Evolutionary conservation across 192 early-diverging fungal genomes (phyloP).

Genomic region (Coemansia sp.): DNA sequence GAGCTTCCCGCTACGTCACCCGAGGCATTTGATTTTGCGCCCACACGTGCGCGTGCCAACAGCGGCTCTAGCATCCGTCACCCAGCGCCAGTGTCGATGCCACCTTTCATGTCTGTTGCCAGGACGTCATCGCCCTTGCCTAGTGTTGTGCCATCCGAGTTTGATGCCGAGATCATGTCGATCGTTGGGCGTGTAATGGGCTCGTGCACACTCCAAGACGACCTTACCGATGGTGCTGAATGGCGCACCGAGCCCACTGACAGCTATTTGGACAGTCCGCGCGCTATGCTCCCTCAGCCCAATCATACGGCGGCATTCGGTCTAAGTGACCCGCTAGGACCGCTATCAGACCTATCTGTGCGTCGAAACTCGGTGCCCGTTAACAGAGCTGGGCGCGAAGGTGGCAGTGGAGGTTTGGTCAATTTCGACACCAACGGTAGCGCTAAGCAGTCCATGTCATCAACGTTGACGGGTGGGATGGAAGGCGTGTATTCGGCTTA

Average conservation of each 20-base stretch:
- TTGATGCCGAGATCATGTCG: conserved; percentile 51
- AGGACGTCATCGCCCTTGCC: conserved; percentile 3
- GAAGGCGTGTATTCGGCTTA: conserved; percentile 37
- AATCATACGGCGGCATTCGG: conserved; percentile 10
- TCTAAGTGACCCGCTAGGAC: conserved; percentile 3
- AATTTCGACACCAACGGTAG: background rate
- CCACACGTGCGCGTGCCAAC: conserved; percentile 36
- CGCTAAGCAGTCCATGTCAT: background rate
- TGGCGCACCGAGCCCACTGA: conserved; percentile 39
- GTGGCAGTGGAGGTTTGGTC: background rate
- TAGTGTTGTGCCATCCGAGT: conserved; percentile 34
- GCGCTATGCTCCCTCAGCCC: background rate
- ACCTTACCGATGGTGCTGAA: conserved; percentile 42
- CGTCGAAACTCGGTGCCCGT: conserved; percentile 50
- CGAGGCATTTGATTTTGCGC: conserved; percentile 12
- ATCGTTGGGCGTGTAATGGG: conserved; percentile 55
- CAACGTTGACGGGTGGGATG: conserved; percentile 13
- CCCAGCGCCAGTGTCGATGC: background rate
- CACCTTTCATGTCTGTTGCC: conserved; percentile 2
- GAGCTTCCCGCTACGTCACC: conserved; percentile 4
- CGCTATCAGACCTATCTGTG: conserved; percentile 22
- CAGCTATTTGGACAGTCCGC: background rate
- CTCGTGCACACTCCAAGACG: conserved; percentile 36
- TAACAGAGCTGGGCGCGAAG: conserved; percentile 12
- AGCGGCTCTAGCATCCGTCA: conserved; percentile 34